Evolutionary conservation across 148 eudicot species (phyloP).

Genomic region (Vaccinium vitisidaea): DNA sequence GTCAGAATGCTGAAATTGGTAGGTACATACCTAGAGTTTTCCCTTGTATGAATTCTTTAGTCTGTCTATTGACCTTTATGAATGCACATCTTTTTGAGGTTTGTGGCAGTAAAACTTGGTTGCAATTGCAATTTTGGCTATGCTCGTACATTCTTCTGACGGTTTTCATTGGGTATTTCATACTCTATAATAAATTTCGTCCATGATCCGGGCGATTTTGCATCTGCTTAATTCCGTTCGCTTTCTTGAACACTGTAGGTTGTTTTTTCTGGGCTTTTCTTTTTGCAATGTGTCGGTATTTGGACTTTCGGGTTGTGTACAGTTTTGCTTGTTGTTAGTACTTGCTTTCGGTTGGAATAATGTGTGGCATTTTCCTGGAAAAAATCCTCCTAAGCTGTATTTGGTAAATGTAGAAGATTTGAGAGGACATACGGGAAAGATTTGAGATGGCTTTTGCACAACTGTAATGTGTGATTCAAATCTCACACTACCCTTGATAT

Average conservation of each 20-base stretch:
- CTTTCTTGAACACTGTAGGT: not conserved
- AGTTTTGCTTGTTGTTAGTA: not conserved
- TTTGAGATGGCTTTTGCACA: not conserved
- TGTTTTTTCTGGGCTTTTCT: not conserved
- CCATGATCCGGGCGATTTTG: not conserved
- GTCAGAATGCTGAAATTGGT: slow-evolving; percentile 29
- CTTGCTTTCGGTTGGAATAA: not conserved
- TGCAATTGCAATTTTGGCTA: slow-evolving; percentile 4
- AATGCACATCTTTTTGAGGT: not conserved
- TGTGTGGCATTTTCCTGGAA: not conserved
- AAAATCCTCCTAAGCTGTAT: not conserved
- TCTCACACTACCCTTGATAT: not conserved
- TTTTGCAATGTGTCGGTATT: too few relatives aligned
- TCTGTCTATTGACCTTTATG: not conserved
- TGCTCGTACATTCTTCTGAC: not conserved
- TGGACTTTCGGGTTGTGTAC: too few relatives aligned
- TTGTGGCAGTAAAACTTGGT: not conserved
- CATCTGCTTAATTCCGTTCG: not conserved
- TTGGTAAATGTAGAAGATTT: not conserved
- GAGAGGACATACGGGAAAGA: not conserved
- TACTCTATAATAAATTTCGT: not conserved
- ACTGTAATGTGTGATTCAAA: not conserved
- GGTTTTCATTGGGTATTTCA: not conserved
- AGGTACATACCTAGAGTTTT: slow-evolving; percentile 14
- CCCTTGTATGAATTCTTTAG: not conserved